Base-by-base conservation (phyloP, 495 filamentous ascomycete genomes). In the Apiosordaria backusii region DNA sequence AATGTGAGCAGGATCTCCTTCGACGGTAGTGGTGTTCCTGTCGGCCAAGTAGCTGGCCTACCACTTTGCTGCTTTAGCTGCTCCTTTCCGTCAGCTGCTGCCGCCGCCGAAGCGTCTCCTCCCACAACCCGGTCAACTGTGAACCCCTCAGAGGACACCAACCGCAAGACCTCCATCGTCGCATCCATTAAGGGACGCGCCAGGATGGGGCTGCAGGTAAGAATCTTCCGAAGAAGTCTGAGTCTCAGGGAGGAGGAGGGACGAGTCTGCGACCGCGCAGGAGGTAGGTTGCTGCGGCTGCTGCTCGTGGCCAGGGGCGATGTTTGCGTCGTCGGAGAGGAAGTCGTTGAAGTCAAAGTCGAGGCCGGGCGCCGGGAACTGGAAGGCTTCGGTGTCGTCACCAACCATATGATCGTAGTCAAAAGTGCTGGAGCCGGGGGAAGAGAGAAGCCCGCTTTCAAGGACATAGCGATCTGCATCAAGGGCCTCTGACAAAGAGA, bases 101-200 rank as follows among this genome's bases (percentile, higher is more conserved):
- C 73, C 60, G 71, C 72, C 73, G 75, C 71, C 72, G 71, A 69
- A 67, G 70, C 70, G 78, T 76, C 79, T 68, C 55, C 67, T 68
- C 67, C 71, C 60, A 13, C 3, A 45, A 74, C 74, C 76, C 69
- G 76, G 69, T 74, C 73, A 64, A 75, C 79, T 67, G 74, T 66
- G 70, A 67, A 65, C 69, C 76, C 78, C 73, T 84, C 78, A 84
- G 82, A 80, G 62, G 71, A 73, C 76, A 78, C 82, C 81, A 80
- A 85, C 84, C 84, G 91, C 91, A 92, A 90, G 85, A 86, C 88
- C 86, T 81, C 85, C 86, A 89, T 87, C 88, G 91, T 93, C 90
- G 91, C 91, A 91, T 91, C 89, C 87, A 84, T 85, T 79, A 90
- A 85, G 78, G 89, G 91, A 90, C 90, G 91, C 91, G 91, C 91